Base-by-base conservation (phyloP, 2,329 filamentous ascomycete species). In the Sarocladium kiliense region DNA sequence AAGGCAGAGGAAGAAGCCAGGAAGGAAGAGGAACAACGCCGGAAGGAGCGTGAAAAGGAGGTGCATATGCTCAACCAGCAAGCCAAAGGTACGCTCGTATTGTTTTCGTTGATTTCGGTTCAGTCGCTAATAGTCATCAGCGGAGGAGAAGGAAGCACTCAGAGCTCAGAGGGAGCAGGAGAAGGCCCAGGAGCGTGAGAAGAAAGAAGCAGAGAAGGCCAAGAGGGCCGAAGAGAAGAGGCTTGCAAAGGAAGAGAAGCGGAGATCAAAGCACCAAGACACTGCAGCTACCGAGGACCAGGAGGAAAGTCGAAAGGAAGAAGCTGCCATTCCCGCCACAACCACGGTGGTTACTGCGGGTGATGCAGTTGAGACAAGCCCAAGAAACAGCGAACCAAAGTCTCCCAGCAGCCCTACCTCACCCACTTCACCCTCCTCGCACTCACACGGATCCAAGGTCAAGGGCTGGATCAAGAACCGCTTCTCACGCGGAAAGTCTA, bases 1-100 rank as follows among this genome's bases (percentile, higher is more conserved):
- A 79, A 81, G 62, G 79, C 86, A 65, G 79, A 85, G 54, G 77
- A 84, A 51, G 78, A 81, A 50, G 76, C 76, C 47, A 75, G 71
- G 47, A 78, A 83, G 60, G 85, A 82, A 61, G 74, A 80, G 54
- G 69, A 64, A 3, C 71, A 74, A 41, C 70, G 65, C 61, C 71
- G 74, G 62, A 81, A 74, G 69, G 70, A 71, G 6, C 73, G 77
- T 11, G 77, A 81, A 49, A 77, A 71, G 57, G 80, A 84, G 64
- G 66, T 78, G 3, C 78, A 78, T 54, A 77, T 81, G 3, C 75
- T 78, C 16, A 72, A 76, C 37, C 79, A 74, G 63, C 79, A 78
- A 59, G 62, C 81, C 16, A 87, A 79, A 66, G 80, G 87, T 88
- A 68, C 68, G 82, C 10, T 16, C 6, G 41, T n/a, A 25, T 4